Percentiles rank a stretch among this genome's conserved stretches.
phyloP scores from a whole-genome alignment of 1,284 basidiomycete species.

The Macrocybe sp. region DNA sequence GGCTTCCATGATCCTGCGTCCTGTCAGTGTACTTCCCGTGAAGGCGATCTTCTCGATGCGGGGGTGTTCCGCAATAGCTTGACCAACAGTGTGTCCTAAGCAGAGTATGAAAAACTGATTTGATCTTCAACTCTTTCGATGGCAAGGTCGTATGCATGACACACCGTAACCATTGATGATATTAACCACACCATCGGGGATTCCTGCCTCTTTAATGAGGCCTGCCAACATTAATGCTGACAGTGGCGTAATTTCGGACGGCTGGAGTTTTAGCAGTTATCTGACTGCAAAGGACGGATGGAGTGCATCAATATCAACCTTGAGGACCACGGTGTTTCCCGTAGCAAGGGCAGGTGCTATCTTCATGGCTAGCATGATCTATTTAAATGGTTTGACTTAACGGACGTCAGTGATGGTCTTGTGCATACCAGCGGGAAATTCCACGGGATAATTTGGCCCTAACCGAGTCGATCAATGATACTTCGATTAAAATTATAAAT shows the following conservation, averaged over 20 bases:
- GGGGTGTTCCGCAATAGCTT: constrained; percentile 52
- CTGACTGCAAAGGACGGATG: background rate
- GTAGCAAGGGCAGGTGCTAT: constrained; percentile 79
- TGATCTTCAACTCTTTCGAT: background rate
- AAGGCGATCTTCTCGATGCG: constrained; percentile 60
- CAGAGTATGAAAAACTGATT: background rate
- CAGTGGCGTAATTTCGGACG: constrained; percentile 84
- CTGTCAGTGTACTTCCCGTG: constrained; percentile 68
- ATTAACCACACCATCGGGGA: constrained; percentile 66
- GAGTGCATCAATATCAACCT: constrained; percentile 26
- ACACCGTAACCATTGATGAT: constrained; percentile 70
- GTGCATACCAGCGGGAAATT: constrained; percentile 35
- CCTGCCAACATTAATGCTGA: constrained; percentile 56
- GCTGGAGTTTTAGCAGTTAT: constrained; percentile 26
- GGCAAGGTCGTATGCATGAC: background rate
- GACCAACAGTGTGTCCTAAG: constrained; percentile 59
- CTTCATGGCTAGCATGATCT: constrained; percentile 70
- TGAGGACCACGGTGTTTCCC: constrained; percentile 77
- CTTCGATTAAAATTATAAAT: no score
- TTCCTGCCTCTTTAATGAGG: constrained; percentile 50
- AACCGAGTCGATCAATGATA: constrained; percentile 8
- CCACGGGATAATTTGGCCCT: constrained; percentile 77
- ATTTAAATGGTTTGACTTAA: background rate
- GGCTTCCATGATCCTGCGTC: constrained; percentile 73
- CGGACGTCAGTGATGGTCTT: background rate